Evolutionary conservation across 2,329 filamentous ascomycete genomes (phyloP), one percentile per base, ranked within the genome.

Genomic region (Hypoxylon sp.): DNA sequence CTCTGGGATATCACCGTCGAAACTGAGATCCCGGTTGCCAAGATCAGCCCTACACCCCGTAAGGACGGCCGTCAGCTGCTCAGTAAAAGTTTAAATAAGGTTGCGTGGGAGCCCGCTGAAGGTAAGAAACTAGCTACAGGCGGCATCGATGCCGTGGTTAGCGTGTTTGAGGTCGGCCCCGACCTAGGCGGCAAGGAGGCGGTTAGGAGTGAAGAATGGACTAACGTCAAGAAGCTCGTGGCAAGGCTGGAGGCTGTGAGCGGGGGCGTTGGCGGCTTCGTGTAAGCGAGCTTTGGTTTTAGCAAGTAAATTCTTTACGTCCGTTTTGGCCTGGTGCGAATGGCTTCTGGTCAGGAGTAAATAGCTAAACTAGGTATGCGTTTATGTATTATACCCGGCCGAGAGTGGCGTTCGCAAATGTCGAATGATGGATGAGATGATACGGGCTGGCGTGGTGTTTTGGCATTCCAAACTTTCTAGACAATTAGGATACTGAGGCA

Each of bases 1-100:
- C 86, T 99, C 54, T 99, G 96, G 93, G 97, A 99, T 78, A 88
- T 99, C 57, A 95, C 93, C 11, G 87, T 94, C 19, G 94, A 98
- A 80, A 94, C 92, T 0, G 96, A 99, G 81, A 93, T 98, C 51
- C 96, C 96, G 0, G 90, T 97, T 1, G 92, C 93, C 54, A 91
- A 91, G 72, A 91, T 94, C 73, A 88, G 88, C 57, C 94, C 94
- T 0, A 92, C 88, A 73, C 78, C 75, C 2, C 74, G 91, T 77
- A 87, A 89, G 74, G 88, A 89, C 51, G 87, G 90, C 69, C 81
- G 88, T 80, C 88, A 89, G 29, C 89, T 93, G 79, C 86, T 95
- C 74, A 92, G 91, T 64, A 92, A 93, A 82, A 97, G 94, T 78
- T 82, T 99, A 75, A 99, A 99, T 81, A 97, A 96, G 83, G 84